Conservation (phyloP, 495 filamentous ascomycete genomes). For the Articulospora tetracladia region DNA sequence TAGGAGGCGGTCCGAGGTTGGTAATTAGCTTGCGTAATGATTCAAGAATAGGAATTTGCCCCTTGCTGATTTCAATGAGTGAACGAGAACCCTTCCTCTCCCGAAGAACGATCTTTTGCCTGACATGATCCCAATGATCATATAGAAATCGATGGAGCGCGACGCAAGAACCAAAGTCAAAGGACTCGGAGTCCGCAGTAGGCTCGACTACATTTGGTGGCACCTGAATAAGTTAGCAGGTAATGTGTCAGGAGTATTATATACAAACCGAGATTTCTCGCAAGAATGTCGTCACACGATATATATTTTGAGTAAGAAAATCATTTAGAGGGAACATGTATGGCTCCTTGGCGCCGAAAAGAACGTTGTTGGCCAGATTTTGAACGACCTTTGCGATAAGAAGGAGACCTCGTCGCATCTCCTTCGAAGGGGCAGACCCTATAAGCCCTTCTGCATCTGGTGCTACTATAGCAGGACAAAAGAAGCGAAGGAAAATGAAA, state of each 20-base stretch:
- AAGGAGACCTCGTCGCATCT: slow-evolving; percentile 60
- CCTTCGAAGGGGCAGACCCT: slow-evolving; percentile 50
- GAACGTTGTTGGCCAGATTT: slow-evolving; percentile 64
- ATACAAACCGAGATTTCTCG: slow-evolving; percentile 54
- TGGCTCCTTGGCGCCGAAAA: slow-evolving; percentile 66
- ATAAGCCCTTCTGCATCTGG: slow-evolving; percentile 64
- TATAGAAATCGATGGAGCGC: slow-evolving; percentile 62
- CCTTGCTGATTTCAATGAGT: slow-evolving; percentile 40
- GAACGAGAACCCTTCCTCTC: slow-evolving; percentile 49
- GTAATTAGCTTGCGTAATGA: slow-evolving; percentile 52
- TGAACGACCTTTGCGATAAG: slow-evolving; percentile 67
- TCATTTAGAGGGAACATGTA: slow-evolving; percentile 66
- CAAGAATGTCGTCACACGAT: slow-evolving; percentile 57
- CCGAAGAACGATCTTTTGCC: slow-evolving; percentile 55
- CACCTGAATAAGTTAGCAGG: slow-evolving; percentile 29
- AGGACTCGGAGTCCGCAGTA: slow-evolving; percentile 43
- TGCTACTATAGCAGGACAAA: slow-evolving; percentile 65
- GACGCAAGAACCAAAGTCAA: slow-evolving; percentile 64
- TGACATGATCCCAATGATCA: slow-evolving; percentile 64
- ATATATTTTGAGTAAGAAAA: slow-evolving; percentile 61
- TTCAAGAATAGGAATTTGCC: slow-evolving; percentile 45
- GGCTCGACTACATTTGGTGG: slow-evolving; percentile 34
- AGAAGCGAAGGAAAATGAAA: slow-evolving; percentile 67
- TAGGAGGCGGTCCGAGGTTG: slow-evolving; percentile 58
- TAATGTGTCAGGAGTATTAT: neutral